Percentiles rank a stretch among this genome's conserved stretches.
Evolutionary conservation across 2,329 filamentous ascomycete genomes (phyloP).

Genomic region (Periconia sp.): DNA sequence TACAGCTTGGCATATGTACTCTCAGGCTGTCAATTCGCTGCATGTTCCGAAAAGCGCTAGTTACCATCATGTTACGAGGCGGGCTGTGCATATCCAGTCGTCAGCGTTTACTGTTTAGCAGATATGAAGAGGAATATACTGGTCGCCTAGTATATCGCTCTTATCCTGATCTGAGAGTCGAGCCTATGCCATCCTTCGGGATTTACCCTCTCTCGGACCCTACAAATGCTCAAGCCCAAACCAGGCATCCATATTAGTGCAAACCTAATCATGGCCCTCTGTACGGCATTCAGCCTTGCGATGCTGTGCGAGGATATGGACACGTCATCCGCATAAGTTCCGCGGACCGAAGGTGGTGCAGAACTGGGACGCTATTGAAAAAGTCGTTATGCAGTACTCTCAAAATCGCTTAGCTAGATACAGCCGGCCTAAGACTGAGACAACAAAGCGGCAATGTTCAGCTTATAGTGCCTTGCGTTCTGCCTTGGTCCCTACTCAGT

Average conservation of each 20-base stretch:
- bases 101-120: too few species aligned
- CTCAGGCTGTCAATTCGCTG: too few species aligned
- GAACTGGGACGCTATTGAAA: constrained; percentile 4
- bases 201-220: too few species aligned
- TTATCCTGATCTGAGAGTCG: too few species aligned
- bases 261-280: constrained; percentile 1
- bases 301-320: constrained; percentile 1
- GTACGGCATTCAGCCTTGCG: neutral
- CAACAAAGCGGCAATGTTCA: neutral
- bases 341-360: constrained; percentile 4
- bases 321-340: constrained; percentile 3
- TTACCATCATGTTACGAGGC: too few species aligned
- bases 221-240: constrained; percentile 20
- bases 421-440: neutral
- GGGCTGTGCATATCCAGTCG: too few species aligned
- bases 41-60: too few species aligned
- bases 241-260: constrained; percentile 15
- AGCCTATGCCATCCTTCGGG: too few species aligned
- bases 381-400: constrained; percentile 1
- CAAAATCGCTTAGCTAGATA: constrained; percentile 3
- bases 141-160: too few species aligned
- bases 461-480: constrained; percentile 3
- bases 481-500: constrained; percentile 2
- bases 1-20: too few species aligned
- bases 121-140: too few species aligned